Evolutionary conservation across 2,329 filamentous ascomycete species (phyloP).

Genomic region (Xylaria sp.): DNA sequence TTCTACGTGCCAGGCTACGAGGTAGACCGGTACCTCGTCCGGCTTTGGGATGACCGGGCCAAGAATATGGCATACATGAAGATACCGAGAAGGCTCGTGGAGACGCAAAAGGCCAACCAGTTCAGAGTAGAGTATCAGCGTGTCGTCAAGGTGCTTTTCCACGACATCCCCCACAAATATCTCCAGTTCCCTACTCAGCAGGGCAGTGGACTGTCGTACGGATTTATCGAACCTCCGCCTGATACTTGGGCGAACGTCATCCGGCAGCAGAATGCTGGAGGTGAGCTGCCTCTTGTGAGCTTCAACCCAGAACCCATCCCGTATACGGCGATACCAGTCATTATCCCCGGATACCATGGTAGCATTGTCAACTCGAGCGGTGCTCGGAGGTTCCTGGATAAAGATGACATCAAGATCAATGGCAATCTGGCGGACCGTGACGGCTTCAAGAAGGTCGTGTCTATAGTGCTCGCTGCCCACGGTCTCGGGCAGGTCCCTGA

Average conservation of each 20-base stretch:
- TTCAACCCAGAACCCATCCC: conserved; percentile 1
- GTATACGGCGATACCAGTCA: conserved; percentile 6
- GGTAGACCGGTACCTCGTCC: conserved; percentile 17
- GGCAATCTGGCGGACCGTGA: not conserved
- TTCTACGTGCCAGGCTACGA: conserved; percentile 12
- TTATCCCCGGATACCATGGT: conserved; percentile 12
- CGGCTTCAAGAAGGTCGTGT: conserved; percentile 11
- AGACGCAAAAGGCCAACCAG: conserved; percentile 23
- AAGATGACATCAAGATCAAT: conserved; percentile 4
- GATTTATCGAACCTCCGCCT: conserved; percentile 17
- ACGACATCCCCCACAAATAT: conserved; percentile 1
- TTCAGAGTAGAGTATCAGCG: conserved; percentile 22
- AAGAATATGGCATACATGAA: conserved; percentile 30
- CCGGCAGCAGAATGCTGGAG: not conserved
- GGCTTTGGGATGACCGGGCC: conserved; percentile 11
- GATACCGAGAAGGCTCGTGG: conserved; percentile 6
- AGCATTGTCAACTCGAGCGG: not conserved
- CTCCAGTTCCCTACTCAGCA: not conserved
- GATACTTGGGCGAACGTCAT: conserved; percentile 8
- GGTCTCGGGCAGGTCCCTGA: not conserved
- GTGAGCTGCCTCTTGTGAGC: conserved; percentile 1
- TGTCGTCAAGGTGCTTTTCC: conserved; percentile 22
- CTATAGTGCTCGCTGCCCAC: not conserved
- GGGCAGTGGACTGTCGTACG: conserved; percentile 8
- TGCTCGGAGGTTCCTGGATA: not conserved